Conservation (phyloP, 345 rosid genomes). For the Anastatica hierochuntica region DNA sequence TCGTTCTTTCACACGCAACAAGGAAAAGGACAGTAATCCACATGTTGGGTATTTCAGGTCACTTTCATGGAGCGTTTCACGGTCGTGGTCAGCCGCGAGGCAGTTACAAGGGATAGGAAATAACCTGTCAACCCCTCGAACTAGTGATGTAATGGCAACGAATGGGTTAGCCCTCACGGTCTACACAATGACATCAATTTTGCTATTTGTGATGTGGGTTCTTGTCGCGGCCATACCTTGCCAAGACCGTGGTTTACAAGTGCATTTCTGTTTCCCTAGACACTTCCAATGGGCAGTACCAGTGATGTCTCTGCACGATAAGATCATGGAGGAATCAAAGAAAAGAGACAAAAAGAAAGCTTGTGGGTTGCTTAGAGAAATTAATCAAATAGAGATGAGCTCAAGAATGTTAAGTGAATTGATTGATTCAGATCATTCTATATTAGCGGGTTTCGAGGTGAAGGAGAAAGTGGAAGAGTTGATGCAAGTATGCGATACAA, state of each 20-base stretch:
- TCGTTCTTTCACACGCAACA: slow-evolving; percentile 62
- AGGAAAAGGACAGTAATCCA: slow-evolving; percentile 31
- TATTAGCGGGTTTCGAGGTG: slow-evolving; percentile 40
- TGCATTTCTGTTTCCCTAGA: slow-evolving; percentile 56
- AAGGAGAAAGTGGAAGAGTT: slow-evolving; percentile 46
- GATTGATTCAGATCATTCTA: slow-evolving; percentile 52
- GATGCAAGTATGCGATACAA: slow-evolving; percentile 29
- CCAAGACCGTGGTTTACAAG: slow-evolving; percentile 81
- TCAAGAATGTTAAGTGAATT: slow-evolving; percentile 46
- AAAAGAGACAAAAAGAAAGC: slow-evolving; percentile 51
- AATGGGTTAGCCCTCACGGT: slow-evolving; percentile 57
- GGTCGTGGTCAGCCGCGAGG: slow-evolving; percentile 86
- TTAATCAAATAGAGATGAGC: slow-evolving; percentile 53
- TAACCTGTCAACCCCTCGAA: slow-evolving; percentile 44
- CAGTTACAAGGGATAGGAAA: slow-evolving; percentile 72
- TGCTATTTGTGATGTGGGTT: slow-evolving; percentile 76
- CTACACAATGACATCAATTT: slow-evolving; percentile 51
- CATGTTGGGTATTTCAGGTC: slow-evolving; percentile 58
- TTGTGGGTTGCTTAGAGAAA: slow-evolving; percentile 69
- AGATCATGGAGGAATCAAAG: slow-evolving; percentile 58
- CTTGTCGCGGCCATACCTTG: slow-evolving; percentile 90
- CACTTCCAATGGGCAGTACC: slow-evolving; percentile 57
- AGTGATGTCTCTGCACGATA: slow-evolving; percentile 45
- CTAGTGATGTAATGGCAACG: slow-evolving; percentile 41
- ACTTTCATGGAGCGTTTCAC: slow-evolving; percentile 81